Conservation (phyloP, 768 basidiomycete genomes). For the Naganishia antarctica region DNA sequence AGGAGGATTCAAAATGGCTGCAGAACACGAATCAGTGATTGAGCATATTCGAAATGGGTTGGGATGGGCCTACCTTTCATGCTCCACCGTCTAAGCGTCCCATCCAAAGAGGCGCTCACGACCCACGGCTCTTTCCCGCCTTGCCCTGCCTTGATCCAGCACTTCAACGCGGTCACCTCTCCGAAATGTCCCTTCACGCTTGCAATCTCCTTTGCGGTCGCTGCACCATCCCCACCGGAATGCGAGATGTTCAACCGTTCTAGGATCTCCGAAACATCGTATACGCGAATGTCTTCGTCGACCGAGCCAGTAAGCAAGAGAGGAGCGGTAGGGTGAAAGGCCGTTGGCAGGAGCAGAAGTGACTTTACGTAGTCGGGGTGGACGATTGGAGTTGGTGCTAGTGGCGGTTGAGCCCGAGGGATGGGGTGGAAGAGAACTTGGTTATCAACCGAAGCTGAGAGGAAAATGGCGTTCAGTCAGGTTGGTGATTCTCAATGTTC, state of each 20-base stretch:
- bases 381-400: constrained; percentile 49
- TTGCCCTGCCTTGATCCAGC: constrained; percentile 61
- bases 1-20: constrained; percentile 38
- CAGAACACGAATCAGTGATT: too few species aligned
- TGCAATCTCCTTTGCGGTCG: constrained; percentile 25
- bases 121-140: constrained; percentile 71
- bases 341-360: constrained; percentile 59
- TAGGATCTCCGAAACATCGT: constrained; percentile 65
- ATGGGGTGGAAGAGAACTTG: constrained; percentile 62
- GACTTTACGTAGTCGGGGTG: constrained; percentile 66
- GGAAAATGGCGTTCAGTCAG: background rate
- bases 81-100: constrained; percentile 80
- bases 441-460: constrained; percentile 79
- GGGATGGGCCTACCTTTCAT: constrained; percentile 56
- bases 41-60: too few species aligned
- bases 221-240: background rate
- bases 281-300: constrained; percentile 76
- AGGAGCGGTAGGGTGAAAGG: constrained; percentile 55
- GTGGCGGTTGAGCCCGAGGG: constrained; percentile 28
- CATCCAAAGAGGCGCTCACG: constrained; percentile 75
- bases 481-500: background rate
- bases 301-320: constrained; percentile 70
- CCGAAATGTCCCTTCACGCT: constrained; percentile 80
- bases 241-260: constrained; percentile 56
- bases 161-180: constrained; percentile 69